Conservation (phyloP, 495 filamentous ascomycete genomes). For the Cetradonia linearis region DNA sequence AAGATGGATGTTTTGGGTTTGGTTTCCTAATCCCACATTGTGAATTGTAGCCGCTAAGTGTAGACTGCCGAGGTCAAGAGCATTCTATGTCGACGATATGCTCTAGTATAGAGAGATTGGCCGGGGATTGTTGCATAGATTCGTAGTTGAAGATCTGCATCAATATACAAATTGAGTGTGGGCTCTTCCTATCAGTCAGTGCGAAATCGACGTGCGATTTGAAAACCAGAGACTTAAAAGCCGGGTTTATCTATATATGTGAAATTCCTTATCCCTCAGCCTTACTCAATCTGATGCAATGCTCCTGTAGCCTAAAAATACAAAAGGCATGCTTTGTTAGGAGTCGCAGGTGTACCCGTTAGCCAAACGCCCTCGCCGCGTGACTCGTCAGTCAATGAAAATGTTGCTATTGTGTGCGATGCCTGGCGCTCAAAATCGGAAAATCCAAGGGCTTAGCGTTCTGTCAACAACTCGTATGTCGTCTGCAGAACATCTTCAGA, state of each 20-base stretch:
- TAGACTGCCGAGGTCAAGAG: conserved; percentile 3
- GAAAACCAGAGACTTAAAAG: neutral
- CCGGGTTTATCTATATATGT: neutral
- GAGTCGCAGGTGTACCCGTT: neutral
- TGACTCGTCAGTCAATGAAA: conserved; percentile 6
- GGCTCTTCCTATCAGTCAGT: neutral
- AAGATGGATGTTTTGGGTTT: neutral
- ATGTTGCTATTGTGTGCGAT: neutral
- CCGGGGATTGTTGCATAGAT: neutral
- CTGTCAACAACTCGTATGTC: neutral
- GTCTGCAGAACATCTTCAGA: neutral
- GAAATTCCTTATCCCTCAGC: neutral
- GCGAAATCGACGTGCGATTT: neutral
- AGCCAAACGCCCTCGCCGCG: neutral
- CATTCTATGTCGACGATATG: neutral
- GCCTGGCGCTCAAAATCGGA: neutral
- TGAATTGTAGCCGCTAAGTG: neutral
- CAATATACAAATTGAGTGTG: neutral
- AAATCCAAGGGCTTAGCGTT: neutral
- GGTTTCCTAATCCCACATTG: neutral
- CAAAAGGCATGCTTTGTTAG: neutral
- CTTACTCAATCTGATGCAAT: neutral
- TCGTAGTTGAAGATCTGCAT: neutral
- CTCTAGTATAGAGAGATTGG: neutral
- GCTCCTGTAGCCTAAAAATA: neutral